These are phyloP conservation scores for Stemphylium vesicarium DNA, from an alignment of 2,329 filamentous ascomycete species.

Conservation along the genomic window DNA sequence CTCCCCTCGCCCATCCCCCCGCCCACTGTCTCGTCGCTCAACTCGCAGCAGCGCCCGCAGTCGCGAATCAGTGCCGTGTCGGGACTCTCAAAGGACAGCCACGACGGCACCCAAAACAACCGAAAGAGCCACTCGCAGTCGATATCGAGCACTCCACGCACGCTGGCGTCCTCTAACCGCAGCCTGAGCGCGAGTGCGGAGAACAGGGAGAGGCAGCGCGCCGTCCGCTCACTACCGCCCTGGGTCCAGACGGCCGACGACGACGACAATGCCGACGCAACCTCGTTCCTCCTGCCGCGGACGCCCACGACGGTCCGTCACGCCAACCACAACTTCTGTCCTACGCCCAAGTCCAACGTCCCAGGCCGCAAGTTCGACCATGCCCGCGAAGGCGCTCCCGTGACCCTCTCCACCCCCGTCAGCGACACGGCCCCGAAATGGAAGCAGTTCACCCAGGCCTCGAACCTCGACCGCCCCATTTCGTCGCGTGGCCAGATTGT, in stretches of 20 bases:
- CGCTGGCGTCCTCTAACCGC: slow-evolving; percentile 44
- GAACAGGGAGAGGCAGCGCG: slow-evolving; percentile 42
- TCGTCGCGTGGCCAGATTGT: slow-evolving; percentile 46
- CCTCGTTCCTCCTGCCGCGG: slow-evolving; percentile 42
- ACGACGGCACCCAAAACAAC: slow-evolving; percentile 23
- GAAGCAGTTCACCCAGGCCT: slow-evolving; percentile 47
- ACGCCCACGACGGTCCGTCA: slow-evolving; percentile 43
- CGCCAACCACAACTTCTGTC: slow-evolving; percentile 48
- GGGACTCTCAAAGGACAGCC: slow-evolving; percentile 32
- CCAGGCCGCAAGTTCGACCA: slow-evolving; percentile 50
- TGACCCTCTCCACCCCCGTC: slow-evolving; percentile 44
- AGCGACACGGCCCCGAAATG: slow-evolving; percentile 48
- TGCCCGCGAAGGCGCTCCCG: slow-evolving; percentile 46
- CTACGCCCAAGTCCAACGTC: slow-evolving; percentile 48
- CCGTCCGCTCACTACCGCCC: slow-evolving; percentile 45
- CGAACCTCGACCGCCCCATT: slow-evolving; percentile 35
- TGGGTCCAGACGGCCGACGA: slow-evolving; percentile 50
- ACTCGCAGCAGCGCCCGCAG: slow-evolving; percentile 39
- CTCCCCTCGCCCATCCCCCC: slow-evolving; percentile 43
- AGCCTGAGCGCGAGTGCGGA: slow-evolving; percentile 37
- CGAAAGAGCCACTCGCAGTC: slow-evolving; percentile 44
- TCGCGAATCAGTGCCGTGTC: slow-evolving; percentile 42
- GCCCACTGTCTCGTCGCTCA: slow-evolving; percentile 38
- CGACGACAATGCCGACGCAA: slow-evolving; percentile 41
- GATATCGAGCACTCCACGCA: slow-evolving; percentile 45